These are phyloP conservation scores for Leccinum pseudoinsigne DNA, from an alignment of 1,284 basidiomycete genomes.

Conservation along the genomic window DNA sequence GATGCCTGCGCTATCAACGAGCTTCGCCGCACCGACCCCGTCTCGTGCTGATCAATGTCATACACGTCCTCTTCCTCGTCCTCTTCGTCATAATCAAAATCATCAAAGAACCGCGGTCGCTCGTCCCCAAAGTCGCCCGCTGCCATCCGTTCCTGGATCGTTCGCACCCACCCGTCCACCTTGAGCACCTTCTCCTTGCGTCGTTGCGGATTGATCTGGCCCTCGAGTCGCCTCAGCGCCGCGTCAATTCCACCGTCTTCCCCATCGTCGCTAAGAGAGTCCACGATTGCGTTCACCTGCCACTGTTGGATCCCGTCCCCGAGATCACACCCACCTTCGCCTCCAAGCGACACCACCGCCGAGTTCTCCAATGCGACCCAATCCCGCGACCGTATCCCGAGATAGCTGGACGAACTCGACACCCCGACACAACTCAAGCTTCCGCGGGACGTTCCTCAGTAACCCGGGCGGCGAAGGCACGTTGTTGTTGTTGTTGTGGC, in stretches of 20 bases:
- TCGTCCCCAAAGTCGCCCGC: conserved; percentile 61
- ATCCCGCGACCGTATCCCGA: conserved; percentile 37
- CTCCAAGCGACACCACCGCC: conserved; percentile 40
- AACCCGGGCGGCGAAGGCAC: conserved; percentile 51
- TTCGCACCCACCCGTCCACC: conserved; percentile 80
- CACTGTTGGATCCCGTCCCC: conserved; percentile 62
- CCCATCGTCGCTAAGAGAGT: conserved; percentile 73
- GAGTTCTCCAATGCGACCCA: conserved; percentile 36
- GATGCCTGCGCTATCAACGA: background rate
- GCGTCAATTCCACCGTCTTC: conserved; percentile 78
- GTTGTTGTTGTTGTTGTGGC: conserved; percentile 11
- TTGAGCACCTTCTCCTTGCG: conserved; percentile 70
- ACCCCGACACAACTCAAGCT: conserved; percentile 68
- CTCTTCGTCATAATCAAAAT: conserved; percentile 34
- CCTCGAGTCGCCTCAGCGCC: conserved; percentile 76
- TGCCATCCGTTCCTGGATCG: conserved; percentile 63
- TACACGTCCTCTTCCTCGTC: conserved; percentile 41
- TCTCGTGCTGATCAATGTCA: conserved; percentile 39
- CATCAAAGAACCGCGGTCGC: conserved; percentile 45
- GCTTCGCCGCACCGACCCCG: conserved; percentile 20
- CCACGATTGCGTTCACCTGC: conserved; percentile 78
- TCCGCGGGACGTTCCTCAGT: conserved; percentile 47
- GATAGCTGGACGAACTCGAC: conserved; percentile 75
- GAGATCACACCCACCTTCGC: conserved; percentile 21
- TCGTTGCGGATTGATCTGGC: conserved; percentile 73